Conservation (phyloP, 176 grass and related monocot species). For the Leersia perrieri region DNA sequence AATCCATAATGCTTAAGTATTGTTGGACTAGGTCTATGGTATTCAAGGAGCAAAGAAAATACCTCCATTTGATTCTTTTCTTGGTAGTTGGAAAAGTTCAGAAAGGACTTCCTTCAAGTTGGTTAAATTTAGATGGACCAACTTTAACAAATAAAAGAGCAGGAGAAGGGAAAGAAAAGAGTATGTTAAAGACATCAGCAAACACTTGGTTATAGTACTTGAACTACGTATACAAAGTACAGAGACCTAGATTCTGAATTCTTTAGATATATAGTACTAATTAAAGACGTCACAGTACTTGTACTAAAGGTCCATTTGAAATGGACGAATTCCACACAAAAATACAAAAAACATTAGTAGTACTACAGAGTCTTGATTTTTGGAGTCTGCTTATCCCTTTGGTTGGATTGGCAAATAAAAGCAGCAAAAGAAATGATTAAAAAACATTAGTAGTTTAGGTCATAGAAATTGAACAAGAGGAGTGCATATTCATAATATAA, state of each 20-base stretch:
- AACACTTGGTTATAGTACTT: not conserved
- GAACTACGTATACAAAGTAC: no score
- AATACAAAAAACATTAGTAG: no score
- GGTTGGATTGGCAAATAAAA: not conserved
- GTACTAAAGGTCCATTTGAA: not conserved
- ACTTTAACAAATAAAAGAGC: not conserved
- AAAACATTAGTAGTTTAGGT: not conserved
- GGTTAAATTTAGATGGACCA: not conserved
- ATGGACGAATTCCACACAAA: not conserved
- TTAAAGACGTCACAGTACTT: not conserved
- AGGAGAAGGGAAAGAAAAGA: not conserved
- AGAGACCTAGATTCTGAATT: not conserved
- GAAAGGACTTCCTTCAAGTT: not conserved
- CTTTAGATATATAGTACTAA: not conserved
- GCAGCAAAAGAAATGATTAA: not conserved
- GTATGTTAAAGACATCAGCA: not conserved
- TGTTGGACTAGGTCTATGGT: slow-evolving; percentile 15
- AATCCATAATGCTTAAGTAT: not conserved
- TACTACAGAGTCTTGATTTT: no score
- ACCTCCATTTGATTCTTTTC: slow-evolving; percentile 3
- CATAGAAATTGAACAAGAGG: not conserved
- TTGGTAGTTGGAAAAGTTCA: not conserved
- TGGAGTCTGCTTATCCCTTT: not conserved
- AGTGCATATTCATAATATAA: not conserved
- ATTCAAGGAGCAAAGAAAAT: not conserved